Evolutionary conservation across 2,329 filamentous ascomycete species (phyloP).

Genomic region (Ceratocystiopsis brevicomis): DNA sequence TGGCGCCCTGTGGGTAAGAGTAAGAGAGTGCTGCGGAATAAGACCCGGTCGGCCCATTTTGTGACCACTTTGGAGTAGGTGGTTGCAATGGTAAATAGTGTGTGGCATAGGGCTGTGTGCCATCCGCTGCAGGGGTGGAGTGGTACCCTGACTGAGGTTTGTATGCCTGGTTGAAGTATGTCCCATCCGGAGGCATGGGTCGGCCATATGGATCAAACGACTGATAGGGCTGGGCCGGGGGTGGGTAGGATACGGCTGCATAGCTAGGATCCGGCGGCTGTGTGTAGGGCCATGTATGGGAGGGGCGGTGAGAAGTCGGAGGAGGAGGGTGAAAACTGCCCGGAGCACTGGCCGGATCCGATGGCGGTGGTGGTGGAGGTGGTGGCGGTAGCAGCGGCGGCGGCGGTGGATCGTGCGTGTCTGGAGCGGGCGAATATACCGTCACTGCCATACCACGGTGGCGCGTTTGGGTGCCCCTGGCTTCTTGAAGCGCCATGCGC

Average conservation of each 20-base stretch:
- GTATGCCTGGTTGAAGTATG: slow-evolving; percentile 2
- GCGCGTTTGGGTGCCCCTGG: neutral
- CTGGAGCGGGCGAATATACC: slow-evolving; percentile 18
- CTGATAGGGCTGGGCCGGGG: slow-evolving; percentile 7
- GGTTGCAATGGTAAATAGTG: no score
- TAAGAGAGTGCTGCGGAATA: no score
- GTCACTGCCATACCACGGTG: slow-evolving; percentile 19
- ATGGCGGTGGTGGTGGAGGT: neutral
- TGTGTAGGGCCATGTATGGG: slow-evolving; percentile 1
- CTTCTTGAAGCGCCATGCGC: slow-evolving; percentile 7
- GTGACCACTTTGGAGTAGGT: no score
- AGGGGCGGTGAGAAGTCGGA: neutral
- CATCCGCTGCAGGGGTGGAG: no score
- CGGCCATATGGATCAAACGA: slow-evolving; percentile 6
- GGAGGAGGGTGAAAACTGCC: neutral
- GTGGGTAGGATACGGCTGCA: slow-evolving; percentile 5
- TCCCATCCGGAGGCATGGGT: neutral
- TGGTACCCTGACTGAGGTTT: no score
- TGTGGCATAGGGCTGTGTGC: no score
- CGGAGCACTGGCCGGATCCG: no score
- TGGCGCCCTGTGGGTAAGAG: no score
- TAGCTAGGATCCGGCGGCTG: slow-evolving; percentile 5
- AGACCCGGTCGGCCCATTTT: no score
- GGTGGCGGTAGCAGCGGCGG: slow-evolving; percentile 10
- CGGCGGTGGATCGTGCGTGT: slow-evolving; percentile 11